Evolutionary conservation across 225 moss, liverwort and hornwort genomes (phyloP), one percentile per base, ranked within the genome.

Genomic region (Neckera pumila): DNA sequence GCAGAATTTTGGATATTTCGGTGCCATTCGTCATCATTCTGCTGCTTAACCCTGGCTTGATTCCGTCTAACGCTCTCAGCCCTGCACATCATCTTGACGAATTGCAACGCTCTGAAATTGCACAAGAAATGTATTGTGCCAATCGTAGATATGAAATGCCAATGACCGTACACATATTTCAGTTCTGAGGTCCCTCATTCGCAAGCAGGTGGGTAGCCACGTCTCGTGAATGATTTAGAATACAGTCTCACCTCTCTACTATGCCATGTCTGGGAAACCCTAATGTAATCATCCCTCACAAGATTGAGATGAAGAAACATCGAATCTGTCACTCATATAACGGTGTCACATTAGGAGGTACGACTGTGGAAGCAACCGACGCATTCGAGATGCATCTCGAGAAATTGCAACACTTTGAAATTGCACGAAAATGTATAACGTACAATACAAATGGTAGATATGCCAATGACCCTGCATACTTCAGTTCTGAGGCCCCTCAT

Each of bases 21-120:
- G 77, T 5, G 42, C 90, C 87, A 45, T 83, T 82, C 83, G 54
- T 31, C 72, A 79, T 28, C 69, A 94, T 67, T 60, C 53, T 83
- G 57, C 23, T 20, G 23, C 86, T 69, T 53, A 94, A 84, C n/a
- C 90, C 91, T 64, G 89, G 83, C 75, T 90, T 90, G 84, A 94
- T 86, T 63, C 91, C 93, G 21, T 94, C 95, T 69, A 95, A 90
- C 22, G 93, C 94, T 80, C 77, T 90, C 18, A 93, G 33, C 17
- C 92, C 93, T 93, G 90, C 84, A 75, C 63, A 82, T 47, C 81
- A 56, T n/a, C 87, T 54, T 77, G 20, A 45, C n/a, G 30, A 31
- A 60, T 80, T 49, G 58, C 62, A 77, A 63, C 26, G n/a, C 59
- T 57, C 38, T 43, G 36, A 57, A 57, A 40, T 38, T 33, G 40